A percentile compares a stretch with the other conserved stretches of the same genome.
These are phyloP conservation scores for Taphrina wiesneri DNA, from an alignment of 1,139 yeast species.

Conservation along the genomic window DNA sequence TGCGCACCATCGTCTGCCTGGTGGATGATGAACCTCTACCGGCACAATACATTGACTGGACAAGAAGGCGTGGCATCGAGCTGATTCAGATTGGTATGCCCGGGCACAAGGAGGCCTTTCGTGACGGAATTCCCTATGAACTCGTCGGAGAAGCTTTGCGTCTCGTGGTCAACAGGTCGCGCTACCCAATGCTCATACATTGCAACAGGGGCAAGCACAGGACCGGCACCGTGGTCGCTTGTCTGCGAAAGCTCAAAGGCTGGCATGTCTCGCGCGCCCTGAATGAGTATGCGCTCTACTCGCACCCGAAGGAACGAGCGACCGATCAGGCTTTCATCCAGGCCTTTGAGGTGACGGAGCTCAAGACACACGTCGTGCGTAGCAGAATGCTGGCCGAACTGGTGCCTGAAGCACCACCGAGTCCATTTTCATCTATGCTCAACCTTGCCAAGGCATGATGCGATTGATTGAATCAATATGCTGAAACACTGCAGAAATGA, in stretches of 20 bases:
- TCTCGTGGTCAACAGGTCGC: constrained; percentile 75
- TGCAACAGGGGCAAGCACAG: constrained; percentile 96
- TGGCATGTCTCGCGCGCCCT: constrained; percentile 94
- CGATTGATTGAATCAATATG: neutral
- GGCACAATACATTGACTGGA: constrained; percentile 64
- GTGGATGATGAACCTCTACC: constrained; percentile 92
- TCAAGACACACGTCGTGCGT: neutral
- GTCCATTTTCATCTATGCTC: constrained; percentile 19
- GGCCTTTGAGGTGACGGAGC: constrained; percentile 34
- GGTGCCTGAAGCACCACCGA: neutral
- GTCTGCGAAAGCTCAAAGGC: constrained; percentile 77
- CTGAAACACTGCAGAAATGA: neutral
- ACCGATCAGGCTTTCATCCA: constrained; percentile 95
- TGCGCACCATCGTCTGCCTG: constrained; percentile 72
- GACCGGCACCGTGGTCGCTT: constrained; percentile 94
- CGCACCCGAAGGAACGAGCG: constrained; percentile 92
- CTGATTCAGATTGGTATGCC: constrained; percentile 89
- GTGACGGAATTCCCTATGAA: constrained; percentile 68
- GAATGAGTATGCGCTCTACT: constrained; percentile 90
- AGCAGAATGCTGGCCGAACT: neutral
- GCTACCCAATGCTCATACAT: constrained; percentile 89
- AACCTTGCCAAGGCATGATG: constrained; percentile 22
- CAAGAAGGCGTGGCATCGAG: constrained; percentile 60
- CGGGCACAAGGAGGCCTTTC: constrained; percentile 91
- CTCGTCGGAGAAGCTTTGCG: constrained; percentile 77